These are phyloP conservation scores for Polymyxa betae DNA, from an alignment of 208 protist genomes.

Conservation along the genomic window DNA sequence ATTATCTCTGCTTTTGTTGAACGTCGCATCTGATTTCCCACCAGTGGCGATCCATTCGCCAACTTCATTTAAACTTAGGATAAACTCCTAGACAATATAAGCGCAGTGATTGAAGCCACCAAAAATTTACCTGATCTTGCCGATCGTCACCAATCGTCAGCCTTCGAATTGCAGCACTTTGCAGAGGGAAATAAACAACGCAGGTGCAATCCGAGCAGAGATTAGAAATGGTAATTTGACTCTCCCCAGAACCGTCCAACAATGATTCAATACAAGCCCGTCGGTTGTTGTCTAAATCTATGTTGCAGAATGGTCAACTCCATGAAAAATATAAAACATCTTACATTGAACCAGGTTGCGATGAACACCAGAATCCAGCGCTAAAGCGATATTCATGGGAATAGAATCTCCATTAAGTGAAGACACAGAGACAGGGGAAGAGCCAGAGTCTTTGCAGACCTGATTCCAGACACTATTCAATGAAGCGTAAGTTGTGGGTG, in stretches of 20 bases:
- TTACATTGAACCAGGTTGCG: neutral
- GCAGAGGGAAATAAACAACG: conserved; percentile 4
- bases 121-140: neutral
- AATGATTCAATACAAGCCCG: neutral
- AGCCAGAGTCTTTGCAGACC: neutral
- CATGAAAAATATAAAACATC: neutral
- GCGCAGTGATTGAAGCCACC: neutral
- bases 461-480: neutral
- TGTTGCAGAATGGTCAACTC: neutral
- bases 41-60: conserved; percentile 9
- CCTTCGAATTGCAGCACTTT: neutral
- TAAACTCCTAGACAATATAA: neutral
- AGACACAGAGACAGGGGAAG: neutral
- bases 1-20: neutral
- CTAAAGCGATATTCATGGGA: neutral
- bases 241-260: neutral
- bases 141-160: neutral
- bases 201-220: neutral
- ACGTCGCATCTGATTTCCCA: conserved; percentile 30
- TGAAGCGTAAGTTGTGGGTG: neutral
- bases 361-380: neutral
- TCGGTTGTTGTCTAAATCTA: neutral
- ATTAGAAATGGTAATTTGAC: neutral
- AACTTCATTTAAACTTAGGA: neutral
- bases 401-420: neutral